Evolutionary conservation across 305 asterid species (phyloP).

Genomic region (Rubia peregrina): DNA sequence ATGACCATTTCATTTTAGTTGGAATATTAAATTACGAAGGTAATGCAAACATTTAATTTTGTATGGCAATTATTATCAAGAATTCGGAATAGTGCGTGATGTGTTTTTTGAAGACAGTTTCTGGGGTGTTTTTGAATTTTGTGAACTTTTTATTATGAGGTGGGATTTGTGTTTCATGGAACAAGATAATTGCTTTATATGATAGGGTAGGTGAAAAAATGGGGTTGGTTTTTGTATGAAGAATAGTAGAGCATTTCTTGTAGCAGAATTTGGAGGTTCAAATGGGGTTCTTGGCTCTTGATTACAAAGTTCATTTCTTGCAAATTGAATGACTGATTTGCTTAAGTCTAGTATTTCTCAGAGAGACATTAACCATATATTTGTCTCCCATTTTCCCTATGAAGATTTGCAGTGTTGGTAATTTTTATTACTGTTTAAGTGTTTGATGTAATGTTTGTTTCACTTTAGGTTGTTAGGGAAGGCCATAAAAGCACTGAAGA

Average conservation of each 20-base stretch:
- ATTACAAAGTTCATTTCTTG: constrained; percentile 34
- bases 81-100: neutral
- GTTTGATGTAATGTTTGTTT: constrained; percentile 8
- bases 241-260: constrained; percentile 24
- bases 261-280: constrained; percentile 32
- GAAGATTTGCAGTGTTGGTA: neutral
- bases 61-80: neutral
- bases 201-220: constrained; percentile 38
- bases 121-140: neutral
- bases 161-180: constrained; percentile 12
- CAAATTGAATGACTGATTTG: constrained; percentile 86
- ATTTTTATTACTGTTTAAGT: neutral
- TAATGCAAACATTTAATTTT: constrained; percentile 7
- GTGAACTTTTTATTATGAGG: no score
- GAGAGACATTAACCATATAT: constrained; percentile 79
- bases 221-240: constrained; percentile 28
- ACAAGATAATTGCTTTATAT: constrained; percentile 9
- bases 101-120: neutral
- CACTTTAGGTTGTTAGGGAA: constrained; percentile 21
- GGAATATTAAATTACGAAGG: constrained; percentile 9
- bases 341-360: constrained; percentile 61
- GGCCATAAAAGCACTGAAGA: constrained; percentile 86
- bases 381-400: neutral
- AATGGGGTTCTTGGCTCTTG: constrained; percentile 60
- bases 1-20: no score